phyloP scores from a whole-genome alignment of 495 filamentous ascomycete genomes.

The Xylaria intraflava region DNA sequence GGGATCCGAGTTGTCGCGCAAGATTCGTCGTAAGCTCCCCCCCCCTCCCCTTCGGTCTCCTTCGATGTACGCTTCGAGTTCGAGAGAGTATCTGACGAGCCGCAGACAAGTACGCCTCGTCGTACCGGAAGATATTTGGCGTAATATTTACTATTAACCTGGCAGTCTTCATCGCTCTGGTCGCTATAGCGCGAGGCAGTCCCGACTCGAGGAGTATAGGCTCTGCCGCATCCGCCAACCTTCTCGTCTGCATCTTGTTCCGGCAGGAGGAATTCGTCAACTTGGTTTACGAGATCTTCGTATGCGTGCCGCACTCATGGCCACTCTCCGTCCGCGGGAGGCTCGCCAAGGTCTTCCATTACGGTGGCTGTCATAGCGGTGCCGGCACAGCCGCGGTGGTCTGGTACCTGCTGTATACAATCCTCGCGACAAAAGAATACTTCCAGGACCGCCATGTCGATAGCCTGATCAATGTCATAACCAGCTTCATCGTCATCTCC shows the following conservation, averaged over 20 bases:
- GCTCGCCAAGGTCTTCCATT: slow-evolving; percentile 69
- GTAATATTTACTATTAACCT: slow-evolving; percentile 23
- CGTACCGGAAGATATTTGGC: slow-evolving; percentile 25
- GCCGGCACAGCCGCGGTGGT: slow-evolving; percentile 59
- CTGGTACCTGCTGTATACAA: slow-evolving; percentile 57
- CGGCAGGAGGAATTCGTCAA: slow-evolving; percentile 75
- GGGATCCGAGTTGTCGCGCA: slow-evolving; percentile 20
- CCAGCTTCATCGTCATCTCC: slow-evolving; percentile 37
- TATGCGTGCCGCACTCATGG: slow-evolving; percentile 45
- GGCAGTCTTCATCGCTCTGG: slow-evolving; percentile 19
- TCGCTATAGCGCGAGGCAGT: slow-evolving; percentile 14
- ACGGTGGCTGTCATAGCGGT: slow-evolving; percentile 70
- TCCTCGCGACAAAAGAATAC: slow-evolving; percentile 43
- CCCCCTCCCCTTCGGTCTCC: too few species aligned
- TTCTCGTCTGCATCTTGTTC: slow-evolving; percentile 48
- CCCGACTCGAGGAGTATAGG: slow-evolving; percentile 25
- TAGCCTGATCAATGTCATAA: slow-evolving; percentile 30
- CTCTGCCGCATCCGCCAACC: slow-evolving; percentile 42
- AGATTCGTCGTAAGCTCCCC: slow-evolving; percentile 20
- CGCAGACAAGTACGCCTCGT: slow-evolving; percentile 27
- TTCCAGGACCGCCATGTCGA: slow-evolving; percentile 23
- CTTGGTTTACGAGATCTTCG: slow-evolving; percentile 57
- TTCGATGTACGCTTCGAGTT: background rate
- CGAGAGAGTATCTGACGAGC: slow-evolving; percentile 8
- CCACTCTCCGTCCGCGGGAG: slow-evolving; percentile 58